phyloP scores from a whole-genome alignment of 2,329 filamentous ascomycete species.

The Penicillium oxalicum region DNA sequence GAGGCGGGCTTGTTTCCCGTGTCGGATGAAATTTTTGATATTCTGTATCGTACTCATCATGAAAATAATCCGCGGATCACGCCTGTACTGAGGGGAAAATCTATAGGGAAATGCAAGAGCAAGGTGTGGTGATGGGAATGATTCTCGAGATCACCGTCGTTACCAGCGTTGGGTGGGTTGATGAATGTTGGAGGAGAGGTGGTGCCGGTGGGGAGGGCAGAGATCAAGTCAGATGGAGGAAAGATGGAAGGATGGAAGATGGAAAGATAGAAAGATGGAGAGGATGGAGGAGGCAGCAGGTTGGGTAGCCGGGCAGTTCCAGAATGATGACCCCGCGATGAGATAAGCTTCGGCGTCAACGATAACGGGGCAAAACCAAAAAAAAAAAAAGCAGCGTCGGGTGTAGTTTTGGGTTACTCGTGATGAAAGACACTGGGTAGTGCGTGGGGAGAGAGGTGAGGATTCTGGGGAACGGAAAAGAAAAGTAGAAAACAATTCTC shows the following conservation, averaged over 20 bases:
- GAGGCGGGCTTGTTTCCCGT: conserved; percentile 87
- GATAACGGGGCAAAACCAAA: background rate
- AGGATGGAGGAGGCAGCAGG: background rate
- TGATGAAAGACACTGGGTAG: background rate
- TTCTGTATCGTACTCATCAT: conserved; percentile 76
- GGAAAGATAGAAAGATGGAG: conserved; percentile 4
- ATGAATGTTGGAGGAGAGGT: no score
- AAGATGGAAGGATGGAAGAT: conserved; percentile 2
- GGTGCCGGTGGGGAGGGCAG: no score
- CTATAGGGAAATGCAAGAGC: no score
- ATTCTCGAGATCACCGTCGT: no score
- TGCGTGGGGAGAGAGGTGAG: background rate
- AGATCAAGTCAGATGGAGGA: background rate
- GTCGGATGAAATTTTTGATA: conserved; percentile 95
- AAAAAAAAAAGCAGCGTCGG: no score
- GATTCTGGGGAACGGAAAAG: background rate
- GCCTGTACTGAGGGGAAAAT: no score
- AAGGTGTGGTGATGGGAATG: no score
- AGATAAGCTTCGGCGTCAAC: no score
- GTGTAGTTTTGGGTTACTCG: no score
- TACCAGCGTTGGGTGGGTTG: no score
- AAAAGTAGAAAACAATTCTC: background rate
- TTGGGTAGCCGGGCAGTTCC: conserved; percentile 2
- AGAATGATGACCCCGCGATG: background rate
- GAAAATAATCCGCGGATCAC: conserved; percentile 1